Percentiles rank a stretch among this genome's conserved stretches.
phyloP scores from a whole-genome alignment of 768 basidiomycete species.

The Galerina sulciceps region DNA sequence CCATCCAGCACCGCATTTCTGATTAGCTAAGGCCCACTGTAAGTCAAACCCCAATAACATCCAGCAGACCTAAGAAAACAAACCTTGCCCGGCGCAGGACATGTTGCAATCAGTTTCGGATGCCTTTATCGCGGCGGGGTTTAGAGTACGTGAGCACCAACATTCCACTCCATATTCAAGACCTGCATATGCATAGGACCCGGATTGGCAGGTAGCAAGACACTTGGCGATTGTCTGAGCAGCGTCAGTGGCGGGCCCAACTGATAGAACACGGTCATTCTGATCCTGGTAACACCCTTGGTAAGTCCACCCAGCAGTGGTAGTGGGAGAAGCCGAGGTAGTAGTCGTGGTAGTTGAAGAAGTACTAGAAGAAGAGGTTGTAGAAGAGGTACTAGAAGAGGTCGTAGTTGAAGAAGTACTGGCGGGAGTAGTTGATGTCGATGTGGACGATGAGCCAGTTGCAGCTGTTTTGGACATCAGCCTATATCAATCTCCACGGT shows the following conservation, averaged over 20 bases:
- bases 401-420: conserved; percentile 11
- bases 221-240: conserved; percentile 33
- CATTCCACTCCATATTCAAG: conserved; percentile 37
- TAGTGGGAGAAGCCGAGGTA: conserved; percentile 15
- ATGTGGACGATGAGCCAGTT: not conserved
- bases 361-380: conserved; percentile 18
- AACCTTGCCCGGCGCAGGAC: conserved; percentile 34
- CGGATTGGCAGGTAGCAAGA: conserved; percentile 26
- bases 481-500: not conserved
- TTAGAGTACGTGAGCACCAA: conserved; percentile 31
- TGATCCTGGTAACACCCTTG: conserved; percentile 31
- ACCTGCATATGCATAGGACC: conserved; percentile 33
- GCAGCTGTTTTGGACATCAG: conserved; percentile 10
- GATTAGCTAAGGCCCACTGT: conserved; percentile 21
- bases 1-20: conserved; percentile 34
- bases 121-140: conserved; percentile 18
- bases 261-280: conserved; percentile 22
- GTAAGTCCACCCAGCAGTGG: conserved; percentile 26
- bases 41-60: not conserved
- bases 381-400: conserved; percentile 9
- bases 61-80: not conserved
- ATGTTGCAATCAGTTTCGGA: conserved; percentile 32
- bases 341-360: conserved; percentile 15
- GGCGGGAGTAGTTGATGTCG: not conserved
- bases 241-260: conserved; percentile 18